Evolutionary conservation across 1,139 yeast species (phyloP).

Genomic region (Lodderomyces orthopsilosis): DNA sequence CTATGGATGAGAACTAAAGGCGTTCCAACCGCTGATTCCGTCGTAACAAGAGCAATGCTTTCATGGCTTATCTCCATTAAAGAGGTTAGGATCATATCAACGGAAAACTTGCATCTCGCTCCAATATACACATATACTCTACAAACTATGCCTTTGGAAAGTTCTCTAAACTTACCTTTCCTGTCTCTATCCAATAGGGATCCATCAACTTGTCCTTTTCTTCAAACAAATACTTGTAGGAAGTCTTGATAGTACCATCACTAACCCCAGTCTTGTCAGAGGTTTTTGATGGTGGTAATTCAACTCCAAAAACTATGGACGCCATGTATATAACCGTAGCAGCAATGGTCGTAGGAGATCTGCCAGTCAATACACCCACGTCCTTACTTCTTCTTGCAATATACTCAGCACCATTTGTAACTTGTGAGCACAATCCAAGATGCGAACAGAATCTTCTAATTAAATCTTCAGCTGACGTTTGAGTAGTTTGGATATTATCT

Average conservation of each 20-base stretch:
- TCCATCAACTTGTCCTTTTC: conserved; percentile 72
- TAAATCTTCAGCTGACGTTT: conserved; percentile 90
- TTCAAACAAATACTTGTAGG: conserved; percentile 79
- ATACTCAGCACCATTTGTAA: conserved; percentile 90
- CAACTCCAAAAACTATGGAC: conserved; percentile 73
- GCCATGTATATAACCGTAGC: conserved; percentile 97
- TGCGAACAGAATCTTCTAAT: conserved; percentile 96
- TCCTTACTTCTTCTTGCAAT: conserved; percentile 89
- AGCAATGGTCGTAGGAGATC: conserved; percentile 96
- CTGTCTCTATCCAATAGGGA: conserved; percentile 74
- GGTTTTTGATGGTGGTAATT: conserved; percentile 69
- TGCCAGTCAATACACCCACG: conserved; percentile 91
- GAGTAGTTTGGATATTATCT: conserved; percentile 76
- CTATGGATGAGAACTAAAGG: too few relatives aligned
- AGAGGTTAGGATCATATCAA: too few relatives aligned
- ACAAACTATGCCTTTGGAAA: conserved; percentile 46
- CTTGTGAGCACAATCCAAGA: conserved; percentile 79
- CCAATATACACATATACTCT: neutral
- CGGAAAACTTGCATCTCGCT: too few relatives aligned
- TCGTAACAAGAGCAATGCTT: too few relatives aligned
- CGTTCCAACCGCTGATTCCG: too few relatives aligned
- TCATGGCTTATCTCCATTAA: too few relatives aligned
- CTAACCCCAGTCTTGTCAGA: conserved; percentile 97
- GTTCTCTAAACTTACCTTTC: conserved; percentile 61
- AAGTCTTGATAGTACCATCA: conserved; percentile 94